Evolutionary conservation across 2,329 filamentous ascomycete genomes (phyloP), one percentile per base, ranked within the genome.

Genomic region (Aspergillus pseudotamarii): DNA sequence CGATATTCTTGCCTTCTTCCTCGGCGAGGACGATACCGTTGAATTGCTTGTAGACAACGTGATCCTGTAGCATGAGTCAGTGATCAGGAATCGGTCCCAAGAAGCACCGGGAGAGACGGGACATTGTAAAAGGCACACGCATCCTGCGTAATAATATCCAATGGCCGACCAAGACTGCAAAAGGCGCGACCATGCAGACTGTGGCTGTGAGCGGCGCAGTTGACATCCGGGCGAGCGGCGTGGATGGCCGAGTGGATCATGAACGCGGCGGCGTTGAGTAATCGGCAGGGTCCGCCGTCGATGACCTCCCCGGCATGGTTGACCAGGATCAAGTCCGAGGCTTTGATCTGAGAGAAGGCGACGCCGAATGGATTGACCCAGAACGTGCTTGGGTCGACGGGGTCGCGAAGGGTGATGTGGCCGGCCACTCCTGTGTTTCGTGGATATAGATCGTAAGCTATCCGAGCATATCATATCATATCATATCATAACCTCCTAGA

Each of bases 291-390:
- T 0, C 88, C 89, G 4, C 89, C 88, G 12, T 86, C 88, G 36
- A 91, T 84, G 28, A 91, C 83, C 28, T 86, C 78, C 2, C 89
- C 89, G 0, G 83, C 73, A 57, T 86, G 81, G 68, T 89, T 82
- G 1, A 91, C 88, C 19, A 84, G 85, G 59, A 91, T 90, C n/a
- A 92, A 81, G 66, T 91, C 88, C 0, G 86, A 88, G 0, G 84
- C 82, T 61, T 86, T 89, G 50, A 91, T 85, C 59, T 87, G 78
- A 6, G 84, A 85, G 76, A 89, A 90, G 3, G 86, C 82, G 1
- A 86, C 82, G 12, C 87, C 87, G 61, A 90, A 88, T 0, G 88
- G 88, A 67, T 90, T 90, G 5, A 91, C 86, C 88, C 87, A 89
- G 77, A 89, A 89, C 0, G 82, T 85, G 6, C 79, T 75, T 0